phyloP scores from a whole-genome alignment of 192 early-diverging fungal species.

The Diversispora eburnea region DNA sequence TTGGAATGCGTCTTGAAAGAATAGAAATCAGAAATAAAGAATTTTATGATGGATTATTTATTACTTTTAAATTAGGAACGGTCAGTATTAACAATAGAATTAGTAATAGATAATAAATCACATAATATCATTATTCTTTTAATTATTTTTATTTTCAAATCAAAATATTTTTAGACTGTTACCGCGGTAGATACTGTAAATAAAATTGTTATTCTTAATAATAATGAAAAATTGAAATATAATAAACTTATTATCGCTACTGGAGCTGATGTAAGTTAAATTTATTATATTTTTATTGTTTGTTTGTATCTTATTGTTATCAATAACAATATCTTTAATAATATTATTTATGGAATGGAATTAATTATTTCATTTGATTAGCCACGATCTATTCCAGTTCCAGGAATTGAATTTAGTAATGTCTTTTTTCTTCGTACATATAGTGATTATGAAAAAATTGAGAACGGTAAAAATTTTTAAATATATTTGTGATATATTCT shows the following conservation, averaged over 20 bases:
- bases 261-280: conserved; percentile 46
- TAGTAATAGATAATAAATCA: neutral
- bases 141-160: conserved; percentile 7
- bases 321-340: neutral
- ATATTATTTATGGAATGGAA: neutral
- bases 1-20: conserved; percentile 37
- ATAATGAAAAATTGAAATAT: conserved; percentile 38
- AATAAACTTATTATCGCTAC: conserved; percentile 49
- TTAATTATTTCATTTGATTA: conserved; percentile 11
- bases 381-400: conserved; percentile 47
- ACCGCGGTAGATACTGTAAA: conserved; percentile 37
- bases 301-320: neutral
- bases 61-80: conserved; percentile 46
- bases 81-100: conserved; percentile 18
- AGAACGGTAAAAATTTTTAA: conserved; percentile 26
- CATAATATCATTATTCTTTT: neutral
- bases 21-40: conserved; percentile 42
- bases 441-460: conserved; percentile 41
- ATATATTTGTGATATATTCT: neutral
- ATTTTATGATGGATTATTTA: conserved; percentile 42
- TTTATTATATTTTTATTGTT: neutral
- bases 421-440: conserved; percentile 46
- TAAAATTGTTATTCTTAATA: conserved; percentile 41
- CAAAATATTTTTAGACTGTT: conserved; percentile 21
- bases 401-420: conserved; percentile 46